Evolutionary conservation across 192 early-diverging fungal species (phyloP).

Genomic region (Obelidium mucronatum): DNA sequence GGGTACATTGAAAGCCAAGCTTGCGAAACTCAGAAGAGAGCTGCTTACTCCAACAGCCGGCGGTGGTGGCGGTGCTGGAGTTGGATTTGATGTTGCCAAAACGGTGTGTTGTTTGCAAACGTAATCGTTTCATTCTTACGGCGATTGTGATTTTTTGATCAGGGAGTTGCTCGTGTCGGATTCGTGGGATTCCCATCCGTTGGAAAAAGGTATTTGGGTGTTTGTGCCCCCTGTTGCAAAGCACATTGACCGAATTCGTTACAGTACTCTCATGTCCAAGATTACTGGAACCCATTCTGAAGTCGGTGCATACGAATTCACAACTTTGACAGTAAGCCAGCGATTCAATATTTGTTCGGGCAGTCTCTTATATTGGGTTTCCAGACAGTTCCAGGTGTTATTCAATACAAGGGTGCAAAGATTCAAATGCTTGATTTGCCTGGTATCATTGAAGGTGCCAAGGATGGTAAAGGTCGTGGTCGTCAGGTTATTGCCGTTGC

Average conservation of each 20-base stretch:
- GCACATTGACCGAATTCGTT: neutral
- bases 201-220: conserved; percentile 68
- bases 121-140: neutral
- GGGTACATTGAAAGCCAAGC: conserved; percentile 90
- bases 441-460: conserved; percentile 97
- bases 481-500: conserved; percentile 96
- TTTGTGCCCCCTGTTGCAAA: neutral
- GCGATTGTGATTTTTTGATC: conserved; percentile 64
- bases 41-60: conserved; percentile 85
- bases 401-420: conserved; percentile 97
- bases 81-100: conserved; percentile 98
- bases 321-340: conserved; percentile 77
- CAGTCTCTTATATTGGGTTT: neutral
- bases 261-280: conserved; percentile 94
- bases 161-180: conserved; percentile 96
- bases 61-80: conserved; percentile 88
- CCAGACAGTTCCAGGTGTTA: conserved; percentile 91
- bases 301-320: conserved; percentile 97
- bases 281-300: conserved; percentile 96
- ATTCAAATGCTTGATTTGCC: conserved; percentile 99
- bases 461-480: conserved; percentile 99
- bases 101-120: conserved; percentile 53
- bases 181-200: conserved; percentile 98
- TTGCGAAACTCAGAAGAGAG: conserved; percentile 96
- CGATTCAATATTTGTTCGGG: no score